Evolutionary conservation across 306 rosid species (phyloP), one percentile per base, ranked within the genome.

Genomic region (Rosa multiflora): DNA sequence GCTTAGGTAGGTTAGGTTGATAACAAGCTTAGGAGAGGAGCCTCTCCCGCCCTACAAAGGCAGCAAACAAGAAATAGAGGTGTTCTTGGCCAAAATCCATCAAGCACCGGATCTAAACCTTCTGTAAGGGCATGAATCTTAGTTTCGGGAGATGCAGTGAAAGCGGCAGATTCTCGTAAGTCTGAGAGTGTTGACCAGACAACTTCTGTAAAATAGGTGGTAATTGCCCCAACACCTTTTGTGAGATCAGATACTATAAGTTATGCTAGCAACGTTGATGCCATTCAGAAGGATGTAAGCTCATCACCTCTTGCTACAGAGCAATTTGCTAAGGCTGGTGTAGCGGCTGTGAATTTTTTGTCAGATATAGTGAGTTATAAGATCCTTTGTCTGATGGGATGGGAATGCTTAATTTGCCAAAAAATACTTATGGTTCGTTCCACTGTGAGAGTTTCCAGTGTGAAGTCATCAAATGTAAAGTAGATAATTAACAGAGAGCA

Each of bases 321-420:
- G 56, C 94, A 89, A 80, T 66, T 92, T 87, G 94, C 85, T 59
- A 89, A 87, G 88, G 95, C 89, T 5, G 97, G 97, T 56, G 89
- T 91, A 70, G 90, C 93, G 4, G 93, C 97, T 37, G 95, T 91
- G 61, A 92, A 85, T 88, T 87, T 92, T 80, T 83, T 94, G 56
- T 87, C 97, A 48, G 97, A 94, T 77, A 12, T 92, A 6, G 95
- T 82, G 66, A 83, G 83, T 82, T 80, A 67, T 81, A 92, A 88
- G 87, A 72, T 79, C 97, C 97, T 82, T 59, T 83, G 64, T 87
- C 91, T 29, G 92, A 88, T 77, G 92, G 89, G 73, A 87, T 77
- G 79, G 93, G 93, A 83, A 81, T 88, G 68, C 85, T 90, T 13
- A 82, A 75, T 85, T 70, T 78, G 49, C 76, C 91, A n/a, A 79